Conservation (phyloP, 441 rosid genomes). For the Croton setiger region DNA sequence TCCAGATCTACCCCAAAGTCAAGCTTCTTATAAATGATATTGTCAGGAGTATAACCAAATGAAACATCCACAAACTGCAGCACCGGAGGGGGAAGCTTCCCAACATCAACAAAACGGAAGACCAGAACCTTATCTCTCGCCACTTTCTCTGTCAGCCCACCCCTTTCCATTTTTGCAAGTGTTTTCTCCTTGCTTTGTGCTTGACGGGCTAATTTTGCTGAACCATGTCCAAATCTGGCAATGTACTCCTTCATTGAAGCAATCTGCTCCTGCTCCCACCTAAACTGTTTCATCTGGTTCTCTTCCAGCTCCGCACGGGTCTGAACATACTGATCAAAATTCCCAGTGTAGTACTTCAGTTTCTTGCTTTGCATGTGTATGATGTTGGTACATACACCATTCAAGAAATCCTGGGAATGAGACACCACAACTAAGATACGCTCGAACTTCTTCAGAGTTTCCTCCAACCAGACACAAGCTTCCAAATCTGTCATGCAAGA, state of each 20-base stretch:
- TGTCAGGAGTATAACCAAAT: conserved; percentile 85
- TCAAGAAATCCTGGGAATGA: conserved; percentile 94
- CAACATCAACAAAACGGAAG: conserved; percentile 85
- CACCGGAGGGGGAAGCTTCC: conserved; percentile 98
- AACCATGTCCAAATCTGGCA: conserved; percentile 97
- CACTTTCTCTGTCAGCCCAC: conserved; percentile 91
- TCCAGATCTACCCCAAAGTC: conserved; percentile 97
- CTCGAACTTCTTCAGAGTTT: conserved; percentile 79
- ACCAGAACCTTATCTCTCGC: conserved; percentile 68
- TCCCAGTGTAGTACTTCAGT: conserved; percentile 77
- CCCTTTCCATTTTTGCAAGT: conserved; percentile 96
- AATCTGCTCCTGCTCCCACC: conserved; percentile 99
- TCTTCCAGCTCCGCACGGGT: conserved; percentile 92
- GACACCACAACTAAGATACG: conserved; percentile 91
- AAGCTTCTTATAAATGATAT: conserved; percentile 68
- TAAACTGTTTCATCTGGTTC: conserved; percentile 97
- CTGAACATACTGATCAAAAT: conserved; percentile 90
- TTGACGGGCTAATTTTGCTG: conserved; percentile 96
- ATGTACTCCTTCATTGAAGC: conserved; percentile 96
- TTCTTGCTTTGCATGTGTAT: conserved; percentile 92
- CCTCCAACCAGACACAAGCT: conserved; percentile 98
- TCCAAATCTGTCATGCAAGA: conserved; percentile 83
- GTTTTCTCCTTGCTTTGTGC: conserved; percentile 99
- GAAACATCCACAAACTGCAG: conserved; percentile 94
- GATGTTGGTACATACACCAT: conserved; percentile 95